These are phyloP conservation scores for Lactarius tabidus DNA, from an alignment of 768 basidiomycete genomes.

Conservation along the genomic window DNA sequence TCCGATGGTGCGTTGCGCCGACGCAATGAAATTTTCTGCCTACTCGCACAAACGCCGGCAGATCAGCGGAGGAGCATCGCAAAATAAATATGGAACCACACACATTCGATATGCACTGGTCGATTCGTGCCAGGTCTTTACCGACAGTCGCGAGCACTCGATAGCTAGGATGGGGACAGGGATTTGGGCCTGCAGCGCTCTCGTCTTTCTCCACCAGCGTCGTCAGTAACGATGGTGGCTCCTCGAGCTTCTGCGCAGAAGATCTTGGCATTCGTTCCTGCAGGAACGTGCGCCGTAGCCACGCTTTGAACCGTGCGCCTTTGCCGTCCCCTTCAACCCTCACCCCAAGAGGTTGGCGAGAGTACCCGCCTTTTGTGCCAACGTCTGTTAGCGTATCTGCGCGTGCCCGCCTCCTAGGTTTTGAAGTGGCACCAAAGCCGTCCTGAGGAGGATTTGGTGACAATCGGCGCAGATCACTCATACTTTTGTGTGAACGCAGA, in stretches of 20 bases:
- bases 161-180: slow-evolving; percentile 31
- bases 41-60: neutral
- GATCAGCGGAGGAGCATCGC: slow-evolving; percentile 6
- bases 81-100: slow-evolving; percentile 23
- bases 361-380: slow-evolving; percentile 9
- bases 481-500: slow-evolving; percentile 23
- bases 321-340: slow-evolving; percentile 33
- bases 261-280: slow-evolving; percentile 20
- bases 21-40: slow-evolving; percentile 14
- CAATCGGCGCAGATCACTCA: slow-evolving; percentile 19
- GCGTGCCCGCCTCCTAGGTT: slow-evolving; percentile 14
- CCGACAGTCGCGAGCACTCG: slow-evolving; percentile 49
- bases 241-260: slow-evolving; percentile 10
- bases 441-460: neutral
- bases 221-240: slow-evolving; percentile 10
- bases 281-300: slow-evolving; percentile 58
- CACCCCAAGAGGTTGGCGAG: slow-evolving; percentile 10
- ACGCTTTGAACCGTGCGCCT: slow-evolving; percentile 52
- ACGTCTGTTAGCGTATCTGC: slow-evolving; percentile 20
- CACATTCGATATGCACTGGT: slow-evolving; percentile 52
- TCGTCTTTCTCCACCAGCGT: slow-evolving; percentile 13
- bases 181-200: neutral
- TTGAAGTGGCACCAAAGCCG: neutral
- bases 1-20: slow-evolving; percentile 17
- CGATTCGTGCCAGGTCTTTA: slow-evolving; percentile 54